Conservation (phyloP, 2,329 filamentous ascomycete species). For the Cadophora sp. region DNA sequence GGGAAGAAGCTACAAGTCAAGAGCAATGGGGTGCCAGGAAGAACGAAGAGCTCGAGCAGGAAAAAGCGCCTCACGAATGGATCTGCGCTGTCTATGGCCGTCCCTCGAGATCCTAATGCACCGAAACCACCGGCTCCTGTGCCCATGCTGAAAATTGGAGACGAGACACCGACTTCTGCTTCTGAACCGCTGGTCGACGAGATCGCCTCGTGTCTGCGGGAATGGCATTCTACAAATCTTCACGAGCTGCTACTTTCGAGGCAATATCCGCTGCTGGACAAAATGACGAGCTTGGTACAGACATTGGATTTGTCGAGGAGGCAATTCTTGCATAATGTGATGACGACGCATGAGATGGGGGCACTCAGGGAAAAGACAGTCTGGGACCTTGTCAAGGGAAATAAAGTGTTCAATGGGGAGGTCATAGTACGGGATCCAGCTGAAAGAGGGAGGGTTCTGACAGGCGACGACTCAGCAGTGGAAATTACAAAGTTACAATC, state of each 20-base stretch:
- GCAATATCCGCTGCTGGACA: constrained; percentile 81
- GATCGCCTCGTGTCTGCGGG: constrained; percentile 92
- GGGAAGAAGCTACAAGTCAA: constrained; percentile 22
- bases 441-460: constrained; percentile 83
- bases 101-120: constrained; percentile 67
- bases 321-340: constrained; percentile 91
- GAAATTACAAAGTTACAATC: constrained; percentile 92
- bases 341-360: constrained; percentile 86
- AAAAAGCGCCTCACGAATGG: constrained; percentile 39
- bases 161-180: constrained; percentile 89
- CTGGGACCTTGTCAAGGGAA: constrained; percentile 93
- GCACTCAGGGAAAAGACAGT: constrained; percentile 85
- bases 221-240: constrained; percentile 98
- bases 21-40: constrained; percentile 20
- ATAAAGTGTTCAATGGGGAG: constrained; percentile 92
- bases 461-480: constrained; percentile 90
- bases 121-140: constrained; percentile 89
- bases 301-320: constrained; percentile 85
- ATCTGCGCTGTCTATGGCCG: constrained; percentile 47
- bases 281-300: constrained; percentile 79
- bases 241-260: constrained; percentile 87
- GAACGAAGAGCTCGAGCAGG: constrained; percentile 29
- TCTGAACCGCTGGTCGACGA: constrained; percentile 95
- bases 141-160: constrained; percentile 96
- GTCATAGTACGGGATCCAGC: constrained; percentile 92